Percentiles rank a stretch among this genome's conserved stretches.
phyloP scores from a whole-genome alignment of 2,329 filamentous ascomycete genomes.

The Venturia carpophila region DNA sequence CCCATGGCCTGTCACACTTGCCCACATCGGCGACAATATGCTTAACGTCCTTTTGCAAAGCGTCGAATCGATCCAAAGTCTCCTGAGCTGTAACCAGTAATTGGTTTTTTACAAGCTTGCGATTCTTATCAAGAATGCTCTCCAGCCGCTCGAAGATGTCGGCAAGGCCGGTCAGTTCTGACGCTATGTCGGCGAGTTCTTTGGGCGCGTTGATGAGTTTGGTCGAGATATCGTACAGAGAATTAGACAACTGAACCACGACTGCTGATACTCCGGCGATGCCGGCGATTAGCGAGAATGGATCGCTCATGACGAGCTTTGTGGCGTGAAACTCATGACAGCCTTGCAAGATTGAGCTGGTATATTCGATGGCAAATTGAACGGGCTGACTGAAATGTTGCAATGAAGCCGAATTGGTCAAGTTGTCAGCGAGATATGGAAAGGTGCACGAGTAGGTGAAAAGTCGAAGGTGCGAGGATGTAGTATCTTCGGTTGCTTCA shows the following conservation, averaged over 20 bases:
- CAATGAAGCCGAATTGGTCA: background rate
- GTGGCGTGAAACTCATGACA: background rate
- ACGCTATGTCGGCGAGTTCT: conserved; percentile 12
- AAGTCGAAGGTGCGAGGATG: background rate
- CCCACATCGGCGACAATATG: background rate
- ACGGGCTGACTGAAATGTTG: background rate
- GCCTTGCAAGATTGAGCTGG: background rate
- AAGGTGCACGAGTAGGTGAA: background rate
- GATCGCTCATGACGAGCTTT: conserved; percentile 1
- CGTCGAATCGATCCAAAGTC: conserved; percentile 3
- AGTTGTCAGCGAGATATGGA: background rate
- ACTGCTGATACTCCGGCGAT: conserved; percentile 6
- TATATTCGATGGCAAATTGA: background rate
- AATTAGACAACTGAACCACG: conserved; percentile 10
- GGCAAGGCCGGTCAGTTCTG: background rate
- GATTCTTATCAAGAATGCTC: background rate
- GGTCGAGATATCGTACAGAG: conserved; percentile 15
- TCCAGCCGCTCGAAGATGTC: background rate
- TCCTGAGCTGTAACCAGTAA: background rate
- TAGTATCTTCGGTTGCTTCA: background rate
- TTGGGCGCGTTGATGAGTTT: conserved; percentile 14
- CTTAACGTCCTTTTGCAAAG: conserved; percentile 3
- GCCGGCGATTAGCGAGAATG: conserved; percentile 10
- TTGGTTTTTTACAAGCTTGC: conserved; percentile 3
- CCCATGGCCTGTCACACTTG: background rate